A percentile compares a stretch with the other conserved stretches of the same genome.
Conservation (phyloP, 345 rosid genomes). For the Schrenkiella parvula region DNA sequence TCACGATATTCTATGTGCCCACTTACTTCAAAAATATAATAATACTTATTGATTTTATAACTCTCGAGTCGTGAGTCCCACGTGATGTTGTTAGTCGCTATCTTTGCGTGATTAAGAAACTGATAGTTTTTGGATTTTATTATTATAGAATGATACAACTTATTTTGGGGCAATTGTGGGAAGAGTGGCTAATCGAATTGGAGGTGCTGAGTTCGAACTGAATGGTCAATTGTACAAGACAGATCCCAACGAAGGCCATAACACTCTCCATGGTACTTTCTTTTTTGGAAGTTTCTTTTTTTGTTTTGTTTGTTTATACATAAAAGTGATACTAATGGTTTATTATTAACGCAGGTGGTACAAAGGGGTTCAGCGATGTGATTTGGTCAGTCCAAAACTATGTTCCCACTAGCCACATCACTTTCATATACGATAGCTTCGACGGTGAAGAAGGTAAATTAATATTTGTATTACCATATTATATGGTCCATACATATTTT, state of each 20-base stretch:
- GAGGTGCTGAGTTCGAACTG: constrained; percentile 52
- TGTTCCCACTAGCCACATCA: constrained; percentile 37
- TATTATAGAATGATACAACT: constrained; percentile 53
- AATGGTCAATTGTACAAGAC: constrained; percentile 57
- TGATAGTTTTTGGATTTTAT: not conserved
- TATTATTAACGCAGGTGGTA: constrained; percentile 70
- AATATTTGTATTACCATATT: too few species aligned
- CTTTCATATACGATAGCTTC: constrained; percentile 56
- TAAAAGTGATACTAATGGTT: not conserved
- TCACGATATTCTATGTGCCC: constrained; percentile 15
- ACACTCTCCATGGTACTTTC: constrained; percentile 68
- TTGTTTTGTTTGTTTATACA: not conserved
- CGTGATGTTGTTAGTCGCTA: not conserved
- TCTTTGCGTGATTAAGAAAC: too few species aligned
- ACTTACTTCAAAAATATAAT: not conserved
- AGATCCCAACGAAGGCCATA: constrained; percentile 60
- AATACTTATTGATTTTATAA: not conserved
- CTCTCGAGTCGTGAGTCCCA: not conserved
- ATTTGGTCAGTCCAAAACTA: constrained; percentile 53
- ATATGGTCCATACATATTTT: too few species aligned
- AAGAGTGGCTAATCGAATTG: constrained; percentile 82
- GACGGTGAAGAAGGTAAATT: constrained; percentile 80
- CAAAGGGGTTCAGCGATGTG: constrained; percentile 60
- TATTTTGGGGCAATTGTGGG: constrained; percentile 84
- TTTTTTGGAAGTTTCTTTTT: not conserved